Evolutionary conservation across 176 grass and related monocot species (phyloP), one percentile per base, ranked within the genome.

Genomic region (Carex myosuroides): DNA sequence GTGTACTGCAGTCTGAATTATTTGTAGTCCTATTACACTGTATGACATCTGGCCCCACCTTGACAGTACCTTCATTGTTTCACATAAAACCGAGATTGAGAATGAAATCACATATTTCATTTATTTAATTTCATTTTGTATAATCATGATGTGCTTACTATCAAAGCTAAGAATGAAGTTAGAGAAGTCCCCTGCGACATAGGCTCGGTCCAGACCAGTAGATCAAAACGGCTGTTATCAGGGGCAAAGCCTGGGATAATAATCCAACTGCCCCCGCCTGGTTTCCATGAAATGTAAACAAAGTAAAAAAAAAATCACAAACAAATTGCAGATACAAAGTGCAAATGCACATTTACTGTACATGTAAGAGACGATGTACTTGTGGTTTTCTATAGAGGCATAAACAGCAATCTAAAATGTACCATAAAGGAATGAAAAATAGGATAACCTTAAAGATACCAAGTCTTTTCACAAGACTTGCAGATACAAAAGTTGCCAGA

Each of bases 11-110:
- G 81, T 90, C 75, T 93, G 89, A 81, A 93, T 84, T 30, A 93
- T 83, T 89, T 93, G 91, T 48, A 93, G 81, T 32, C 86, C 76
- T 22, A 90, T 35, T 35, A 87, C 54, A 87, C 81, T 90, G 89
- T 91, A 91, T 73, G 91, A 81, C 91, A 93, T 87, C 55, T 93
- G 91, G 10, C 91, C 91, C 69, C 81, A 57, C 86, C 91, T 86
- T 48, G 86, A 93, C 69, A 74, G 73, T 37, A 90, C 86, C 91
- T 93, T 83, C 88, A 86, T 69, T n/a, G 59, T 21, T 39, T 37
- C 22, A 84, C 2, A 73, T 7, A 56, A 12, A 30, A 55, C 16
- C 22, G 13, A 80, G 18, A 29, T 20, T 56, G 14, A 58, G 48
- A 32, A 81, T 9, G 53, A 5, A 81, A 58, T 26, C 55, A 24